Conservation (phyloP, 1,284 basidiomycete species). For the Xerocomus amazonicus region DNA sequence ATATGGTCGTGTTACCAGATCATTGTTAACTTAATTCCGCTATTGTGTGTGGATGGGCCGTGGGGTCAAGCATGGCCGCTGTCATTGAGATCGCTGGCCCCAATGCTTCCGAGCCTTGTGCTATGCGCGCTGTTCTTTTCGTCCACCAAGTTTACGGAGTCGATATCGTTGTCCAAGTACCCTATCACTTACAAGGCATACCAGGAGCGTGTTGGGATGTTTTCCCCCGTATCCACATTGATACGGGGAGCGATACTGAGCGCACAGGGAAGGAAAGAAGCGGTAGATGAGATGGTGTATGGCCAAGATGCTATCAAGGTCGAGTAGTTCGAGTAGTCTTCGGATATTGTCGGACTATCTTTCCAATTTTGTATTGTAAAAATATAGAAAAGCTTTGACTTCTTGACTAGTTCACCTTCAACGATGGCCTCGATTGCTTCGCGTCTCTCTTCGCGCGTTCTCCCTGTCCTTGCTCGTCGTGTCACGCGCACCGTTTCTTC, state of each 20-base stretch:
- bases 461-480: slow-evolving; percentile 23
- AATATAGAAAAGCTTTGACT: slow-evolving; percentile 13
- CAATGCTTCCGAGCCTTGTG: slow-evolving; percentile 53
- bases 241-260: slow-evolving; percentile 39
- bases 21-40: slow-evolving; percentile 65
- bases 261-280: slow-evolving; percentile 33
- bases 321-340: neutral
- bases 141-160: slow-evolving; percentile 79
- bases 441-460: slow-evolving; percentile 25
- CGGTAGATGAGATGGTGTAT: slow-evolving; percentile 42
- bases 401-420: neutral
- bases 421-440: slow-evolving; percentile 20
- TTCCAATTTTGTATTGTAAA: neutral
- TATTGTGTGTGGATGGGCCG: slow-evolving; percentile 46
- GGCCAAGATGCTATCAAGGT: slow-evolving; percentile 28
- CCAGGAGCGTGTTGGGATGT: slow-evolving; percentile 80
- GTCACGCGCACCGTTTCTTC: slow-evolving; percentile 38
- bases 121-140: slow-evolving; percentile 67
- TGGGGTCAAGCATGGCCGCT: slow-evolving; percentile 30
- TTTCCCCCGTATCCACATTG: slow-evolving; percentile 56
- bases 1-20: slow-evolving; percentile 38
- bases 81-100: slow-evolving; percentile 34
- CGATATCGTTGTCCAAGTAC: slow-evolving; percentile 76
- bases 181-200: slow-evolving; percentile 70
- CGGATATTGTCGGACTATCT: slow-evolving; percentile 10